A percentile compares a stretch with the other conserved stretches of the same genome.
phyloP scores from a whole-genome alignment of 345 rosid genomes.

The Eucalyptus lansdowneana region DNA sequence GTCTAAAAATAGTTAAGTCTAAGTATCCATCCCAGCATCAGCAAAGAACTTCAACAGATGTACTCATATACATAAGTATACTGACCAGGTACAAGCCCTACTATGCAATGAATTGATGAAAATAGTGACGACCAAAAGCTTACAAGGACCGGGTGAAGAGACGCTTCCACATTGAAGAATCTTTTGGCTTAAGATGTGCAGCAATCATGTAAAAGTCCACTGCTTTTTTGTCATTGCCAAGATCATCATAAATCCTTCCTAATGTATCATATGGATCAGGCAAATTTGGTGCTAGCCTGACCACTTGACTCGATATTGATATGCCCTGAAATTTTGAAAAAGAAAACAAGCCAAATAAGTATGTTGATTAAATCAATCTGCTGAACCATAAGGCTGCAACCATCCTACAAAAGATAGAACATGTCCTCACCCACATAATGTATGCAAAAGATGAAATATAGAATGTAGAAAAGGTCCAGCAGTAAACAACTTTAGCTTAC shows the following conservation, averaged over 20 bases:
- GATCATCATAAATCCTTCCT: slow-evolving; percentile 51
- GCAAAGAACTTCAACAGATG: not conserved
- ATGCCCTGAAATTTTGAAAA: slow-evolving; percentile 39
- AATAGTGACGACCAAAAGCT: slow-evolving; percentile 5
- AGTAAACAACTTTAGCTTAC: not conserved
- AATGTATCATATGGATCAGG: slow-evolving; percentile 67
- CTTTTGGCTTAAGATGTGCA: slow-evolving; percentile 58
- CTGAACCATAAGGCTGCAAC: not conserved
- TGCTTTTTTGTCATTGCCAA: slow-evolving; percentile 51
- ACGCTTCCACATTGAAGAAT: slow-evolving; percentile 59
- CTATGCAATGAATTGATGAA: not conserved
- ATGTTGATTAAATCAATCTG: not conserved
- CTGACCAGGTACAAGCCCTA: not conserved
- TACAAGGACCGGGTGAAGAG: slow-evolving; percentile 68
- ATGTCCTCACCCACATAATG: not conserved
- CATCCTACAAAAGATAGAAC: not conserved
- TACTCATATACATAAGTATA: not conserved
- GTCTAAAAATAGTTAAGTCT: not conserved
- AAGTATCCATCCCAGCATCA: not conserved
- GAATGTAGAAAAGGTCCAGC: not conserved
- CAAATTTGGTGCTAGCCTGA: slow-evolving; percentile 54
- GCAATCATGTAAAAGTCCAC: slow-evolving; percentile 57
- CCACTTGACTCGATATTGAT: slow-evolving; percentile 43
- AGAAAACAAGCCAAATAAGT: not conserved
- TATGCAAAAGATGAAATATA: not conserved